Conservation (phyloP, 768 basidiomycete genomes). For the Auriculariales sp. region DNA sequence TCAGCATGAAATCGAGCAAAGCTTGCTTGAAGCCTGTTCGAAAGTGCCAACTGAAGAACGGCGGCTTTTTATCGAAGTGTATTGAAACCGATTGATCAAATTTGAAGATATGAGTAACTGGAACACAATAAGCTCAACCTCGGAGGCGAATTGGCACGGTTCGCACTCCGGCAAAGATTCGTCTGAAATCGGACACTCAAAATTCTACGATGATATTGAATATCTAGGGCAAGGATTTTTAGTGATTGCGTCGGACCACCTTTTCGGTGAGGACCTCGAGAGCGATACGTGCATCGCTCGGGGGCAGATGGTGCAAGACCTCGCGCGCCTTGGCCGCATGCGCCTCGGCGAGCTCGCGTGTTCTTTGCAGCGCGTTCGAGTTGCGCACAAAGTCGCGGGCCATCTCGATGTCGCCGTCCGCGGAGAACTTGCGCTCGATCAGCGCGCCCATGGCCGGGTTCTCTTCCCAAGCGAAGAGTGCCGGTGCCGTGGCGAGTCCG, state of each 20-base stretch:
- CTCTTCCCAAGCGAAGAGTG: constrained; percentile 77
- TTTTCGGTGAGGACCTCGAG: constrained; percentile 56
- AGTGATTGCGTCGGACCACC: constrained; percentile 34
- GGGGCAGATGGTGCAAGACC: constrained; percentile 54
- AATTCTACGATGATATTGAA: too few relatives aligned
- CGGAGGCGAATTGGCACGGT: too few relatives aligned
- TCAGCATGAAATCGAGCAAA: too few relatives aligned
- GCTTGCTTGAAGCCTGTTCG: too few relatives aligned
- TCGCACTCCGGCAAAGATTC: too few relatives aligned
- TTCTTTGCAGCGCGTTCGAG: constrained; percentile 67
- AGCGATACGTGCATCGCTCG: constrained; percentile 67
- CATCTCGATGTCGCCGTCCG: constrained; percentile 65
- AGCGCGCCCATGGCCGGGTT: constrained; percentile 53
- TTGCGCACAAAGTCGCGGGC: constrained; percentile 49
- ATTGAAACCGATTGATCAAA: too few relatives aligned
- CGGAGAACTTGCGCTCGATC: constrained; percentile 64
- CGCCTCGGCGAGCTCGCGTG: constrained; percentile 53
- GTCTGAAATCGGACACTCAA: too few relatives aligned
- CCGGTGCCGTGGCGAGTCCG: constrained; percentile 76
- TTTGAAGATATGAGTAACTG: too few relatives aligned
- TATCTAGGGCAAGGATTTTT: too few relatives aligned
- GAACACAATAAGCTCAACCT: too few relatives aligned
- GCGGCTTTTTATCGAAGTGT: too few relatives aligned
- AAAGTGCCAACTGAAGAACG: too few relatives aligned
- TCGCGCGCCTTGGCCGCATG: constrained; percentile 71